Conservation (phyloP, 169 alveolate genomes). For the Eimeria zaria region DNA sequence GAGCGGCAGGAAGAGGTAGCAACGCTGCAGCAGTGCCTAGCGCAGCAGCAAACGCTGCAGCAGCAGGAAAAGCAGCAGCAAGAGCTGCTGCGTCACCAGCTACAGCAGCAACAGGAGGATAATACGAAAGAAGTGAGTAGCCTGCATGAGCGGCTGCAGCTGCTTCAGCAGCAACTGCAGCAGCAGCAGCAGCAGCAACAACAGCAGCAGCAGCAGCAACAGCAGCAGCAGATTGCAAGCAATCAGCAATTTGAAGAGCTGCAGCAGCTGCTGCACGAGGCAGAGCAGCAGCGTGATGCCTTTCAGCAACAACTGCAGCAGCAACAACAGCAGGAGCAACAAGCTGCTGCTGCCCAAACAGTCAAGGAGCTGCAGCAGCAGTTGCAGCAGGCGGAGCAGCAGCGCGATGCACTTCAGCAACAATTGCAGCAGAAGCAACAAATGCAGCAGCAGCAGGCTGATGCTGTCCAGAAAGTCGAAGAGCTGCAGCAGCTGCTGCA, state of each 20-base stretch:
- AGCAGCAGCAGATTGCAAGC: slow-evolving; percentile 11
- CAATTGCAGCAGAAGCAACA: not conserved
- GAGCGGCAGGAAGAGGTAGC: not conserved
- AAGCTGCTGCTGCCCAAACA: not conserved
- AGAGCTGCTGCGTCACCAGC: slow-evolving; percentile 1
- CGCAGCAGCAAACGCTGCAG: slow-evolving; percentile 4
- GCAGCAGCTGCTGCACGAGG: slow-evolving; percentile 15
- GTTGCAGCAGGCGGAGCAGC: not conserved
- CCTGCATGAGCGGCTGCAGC: not conserved
- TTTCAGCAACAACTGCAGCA: not conserved
- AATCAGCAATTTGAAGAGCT: not conserved
- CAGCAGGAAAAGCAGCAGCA: slow-evolving; percentile 5
- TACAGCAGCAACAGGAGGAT: not conserved
- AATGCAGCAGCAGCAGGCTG: not conserved
- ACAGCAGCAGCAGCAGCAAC: slow-evolving; percentile 5
- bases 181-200: slow-evolving; percentile 5
- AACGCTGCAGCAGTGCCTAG: not conserved
- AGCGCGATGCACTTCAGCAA: not conserved
- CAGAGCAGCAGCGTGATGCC: not conserved
- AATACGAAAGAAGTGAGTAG: not conserved
- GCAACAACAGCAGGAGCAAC: not conserved
- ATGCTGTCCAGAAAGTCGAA: too few relatives aligned
- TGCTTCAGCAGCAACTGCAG: not conserved
- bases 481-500: slow-evolving; percentile 33
- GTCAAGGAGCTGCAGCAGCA: not conserved